A percentile compares a stretch with the other conserved stretches of the same genome.
Evolutionary conservation across 805 yeast species (phyloP).

Genomic region (Komagataella kurtzmanii): DNA sequence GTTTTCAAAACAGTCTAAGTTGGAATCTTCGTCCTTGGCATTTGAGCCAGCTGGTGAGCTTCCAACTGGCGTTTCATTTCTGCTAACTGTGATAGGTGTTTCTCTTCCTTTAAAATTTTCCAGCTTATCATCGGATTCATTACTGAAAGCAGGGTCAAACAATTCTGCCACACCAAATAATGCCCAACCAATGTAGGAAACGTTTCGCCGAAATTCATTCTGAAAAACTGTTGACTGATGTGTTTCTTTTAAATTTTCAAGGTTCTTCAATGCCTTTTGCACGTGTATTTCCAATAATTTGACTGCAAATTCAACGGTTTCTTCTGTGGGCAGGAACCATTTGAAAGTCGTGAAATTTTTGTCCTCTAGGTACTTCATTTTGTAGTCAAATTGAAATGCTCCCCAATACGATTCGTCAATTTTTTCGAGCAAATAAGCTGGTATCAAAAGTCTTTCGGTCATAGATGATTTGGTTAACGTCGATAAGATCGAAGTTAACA

Average conservation of each 20-base stretch:
- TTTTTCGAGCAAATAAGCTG: slow-evolving; percentile 25
- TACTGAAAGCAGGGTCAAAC: slow-evolving; percentile 48
- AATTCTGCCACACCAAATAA: slow-evolving; percentile 56
- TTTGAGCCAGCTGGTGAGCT: neutral
- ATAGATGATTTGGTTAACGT: slow-evolving; percentile 50
- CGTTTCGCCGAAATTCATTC: slow-evolving; percentile 28
- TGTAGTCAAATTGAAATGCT: slow-evolving; percentile 44
- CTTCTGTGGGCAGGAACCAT: slow-evolving; percentile 63
- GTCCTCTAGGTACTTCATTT: slow-evolving; percentile 14
- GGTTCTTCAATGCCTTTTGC: neutral
- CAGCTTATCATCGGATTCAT: slow-evolving; percentile 11
- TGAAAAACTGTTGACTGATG: slow-evolving; percentile 1
- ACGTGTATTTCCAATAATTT: slow-evolving; percentile 1
- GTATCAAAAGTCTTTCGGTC: slow-evolving; percentile 38
- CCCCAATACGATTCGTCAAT: slow-evolving; percentile 57
- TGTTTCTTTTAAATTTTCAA: neutral
- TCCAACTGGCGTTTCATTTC: neutral
- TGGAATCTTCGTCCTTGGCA: neutral
- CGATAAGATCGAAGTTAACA: slow-evolving; percentile 50
- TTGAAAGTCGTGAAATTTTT: slow-evolving; percentile 33
- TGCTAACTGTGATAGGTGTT: slow-evolving; percentile 6
- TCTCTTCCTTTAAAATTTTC: slow-evolving; percentile 7
- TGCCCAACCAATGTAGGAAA: slow-evolving; percentile 44
- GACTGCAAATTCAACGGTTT: slow-evolving; percentile 26
- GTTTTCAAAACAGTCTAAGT: neutral